phyloP scores from a whole-genome alignment of 2,329 filamentous ascomycete genomes.

The Pyricularia sp. region DNA sequence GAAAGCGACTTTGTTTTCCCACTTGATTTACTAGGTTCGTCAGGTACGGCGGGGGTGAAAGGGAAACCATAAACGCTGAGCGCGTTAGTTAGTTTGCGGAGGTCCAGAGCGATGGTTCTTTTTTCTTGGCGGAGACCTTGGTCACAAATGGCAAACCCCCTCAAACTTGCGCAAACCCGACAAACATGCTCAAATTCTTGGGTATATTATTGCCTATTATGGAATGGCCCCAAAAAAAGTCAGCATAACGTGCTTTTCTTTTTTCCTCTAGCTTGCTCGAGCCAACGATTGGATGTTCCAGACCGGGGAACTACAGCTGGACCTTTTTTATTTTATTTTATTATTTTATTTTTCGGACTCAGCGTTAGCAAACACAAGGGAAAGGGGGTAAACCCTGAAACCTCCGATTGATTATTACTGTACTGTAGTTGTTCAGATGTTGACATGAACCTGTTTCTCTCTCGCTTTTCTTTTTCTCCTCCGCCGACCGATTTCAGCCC shows the following conservation, averaged over 20 bases:
- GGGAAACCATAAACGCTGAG: not conserved
- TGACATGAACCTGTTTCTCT: not conserved
- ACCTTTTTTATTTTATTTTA: not conserved
- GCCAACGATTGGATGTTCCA: not conserved
- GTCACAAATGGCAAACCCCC: not conserved
- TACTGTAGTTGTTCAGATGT: not conserved
- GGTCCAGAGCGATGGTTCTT: not conserved
- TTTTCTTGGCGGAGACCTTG: too few relatives aligned
- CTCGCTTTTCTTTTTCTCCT: too few relatives aligned
- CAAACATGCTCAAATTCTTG: conserved; percentile 4
- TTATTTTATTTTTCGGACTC: not conserved
- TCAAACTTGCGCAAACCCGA: conserved; percentile 6
- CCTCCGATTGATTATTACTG: not conserved
- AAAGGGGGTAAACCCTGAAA: not conserved
- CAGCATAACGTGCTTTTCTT: not conserved
- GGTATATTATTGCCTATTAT: not conserved
- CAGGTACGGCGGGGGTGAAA: too few relatives aligned
- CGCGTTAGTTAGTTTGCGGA: not conserved
- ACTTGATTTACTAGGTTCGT: not conserved
- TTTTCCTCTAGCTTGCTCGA: not conserved
- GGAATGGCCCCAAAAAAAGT: not conserved
- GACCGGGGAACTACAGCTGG: not conserved
- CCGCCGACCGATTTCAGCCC: not conserved
- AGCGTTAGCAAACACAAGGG: not conserved
- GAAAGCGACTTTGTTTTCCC: not conserved